phyloP scores from a whole-genome alignment of 441 rosid genomes.

The Adansonia grandidieri region DNA sequence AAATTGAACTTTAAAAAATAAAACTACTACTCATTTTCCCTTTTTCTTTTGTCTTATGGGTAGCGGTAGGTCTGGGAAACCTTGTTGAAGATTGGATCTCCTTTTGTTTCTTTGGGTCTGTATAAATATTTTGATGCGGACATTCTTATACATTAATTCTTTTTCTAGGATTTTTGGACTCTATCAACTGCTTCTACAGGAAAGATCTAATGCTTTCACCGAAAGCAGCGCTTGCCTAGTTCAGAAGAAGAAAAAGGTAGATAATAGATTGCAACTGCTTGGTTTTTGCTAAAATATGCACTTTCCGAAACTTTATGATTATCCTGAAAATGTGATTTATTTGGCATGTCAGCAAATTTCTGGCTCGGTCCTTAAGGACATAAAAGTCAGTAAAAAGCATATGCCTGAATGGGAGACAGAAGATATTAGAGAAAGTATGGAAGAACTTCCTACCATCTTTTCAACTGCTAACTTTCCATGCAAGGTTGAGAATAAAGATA shows the following conservation, averaged over 20 bases:
- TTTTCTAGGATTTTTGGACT: constrained; percentile 57
- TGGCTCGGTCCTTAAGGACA: constrained; percentile 71
- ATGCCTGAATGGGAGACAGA: constrained; percentile 59
- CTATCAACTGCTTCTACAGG: constrained; percentile 60
- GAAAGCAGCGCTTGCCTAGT: constrained; percentile 40
- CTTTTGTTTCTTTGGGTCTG: not conserved
- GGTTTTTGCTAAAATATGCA: constrained; percentile 1
- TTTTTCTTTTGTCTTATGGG: not conserved
- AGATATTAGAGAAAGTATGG: constrained; percentile 65
- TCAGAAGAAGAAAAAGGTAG: constrained; percentile 82
- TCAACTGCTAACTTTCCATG: constrained; percentile 62
- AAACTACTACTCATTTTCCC: not conserved
- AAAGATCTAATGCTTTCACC: constrained; percentile 46
- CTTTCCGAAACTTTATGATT: not conserved
- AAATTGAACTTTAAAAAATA: not conserved
- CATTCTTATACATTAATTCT: not conserved
- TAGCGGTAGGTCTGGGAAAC: not conserved
- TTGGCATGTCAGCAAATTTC: constrained; percentile 65
- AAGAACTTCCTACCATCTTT: constrained; percentile 61
- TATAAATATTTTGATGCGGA: not conserved
- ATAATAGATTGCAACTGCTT: constrained; percentile 16
- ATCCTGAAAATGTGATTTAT: constrained; percentile 11
- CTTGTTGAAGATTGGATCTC: not conserved
- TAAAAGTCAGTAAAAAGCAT: constrained; percentile 64
- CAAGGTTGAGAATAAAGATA: constrained; percentile 43